Percentiles rank a stretch among this genome's conserved stretches.
These are phyloP conservation scores for Solanum sitiens DNA, from an alignment of 257 asterid species.

Conservation along the genomic window DNA sequence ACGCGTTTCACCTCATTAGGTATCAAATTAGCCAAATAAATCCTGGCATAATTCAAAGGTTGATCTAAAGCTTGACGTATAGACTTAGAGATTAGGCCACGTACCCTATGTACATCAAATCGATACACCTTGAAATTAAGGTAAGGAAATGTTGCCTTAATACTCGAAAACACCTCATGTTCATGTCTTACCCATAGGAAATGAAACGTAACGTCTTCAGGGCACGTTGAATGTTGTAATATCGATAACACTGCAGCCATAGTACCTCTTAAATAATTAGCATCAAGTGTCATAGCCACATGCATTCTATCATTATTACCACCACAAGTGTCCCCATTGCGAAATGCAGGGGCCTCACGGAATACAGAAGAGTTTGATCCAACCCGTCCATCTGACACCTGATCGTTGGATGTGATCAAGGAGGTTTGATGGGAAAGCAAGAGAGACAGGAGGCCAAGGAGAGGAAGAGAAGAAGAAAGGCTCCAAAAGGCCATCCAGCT, in stretches of 20 bases:
- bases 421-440: conserved; percentile 18
- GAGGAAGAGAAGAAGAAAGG: conserved; percentile 15
- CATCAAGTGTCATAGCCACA: conserved; percentile 66
- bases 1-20: conserved; percentile 31
- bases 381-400: neutral
- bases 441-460: conserved; percentile 56
- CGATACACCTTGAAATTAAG: conserved; percentile 44
- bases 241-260: conserved; percentile 68
- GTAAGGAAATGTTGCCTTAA: conserved; percentile 45
- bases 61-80: conserved; percentile 60
- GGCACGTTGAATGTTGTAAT: conserved; percentile 55
- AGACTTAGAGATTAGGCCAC: conserved; percentile 54
- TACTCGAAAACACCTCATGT: conserved; percentile 29
- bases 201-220: conserved; percentile 47
- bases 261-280: conserved; percentile 57
- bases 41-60: conserved; percentile 57
- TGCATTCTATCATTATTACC: conserved; percentile 19
- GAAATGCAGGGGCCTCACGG: conserved; percentile 66
- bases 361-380: conserved; percentile 15
- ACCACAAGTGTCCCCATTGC: conserved; percentile 37
- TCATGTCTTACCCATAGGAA: conserved; percentile 33
- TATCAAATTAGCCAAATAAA: conserved; percentile 39
- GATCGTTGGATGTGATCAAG: neutral
- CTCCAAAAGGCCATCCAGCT: conserved; percentile 70
- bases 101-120: conserved; percentile 25